Base-by-base conservation (phyloP, 805 yeast genomes). In the Cephaloascus fragrans region DNA sequence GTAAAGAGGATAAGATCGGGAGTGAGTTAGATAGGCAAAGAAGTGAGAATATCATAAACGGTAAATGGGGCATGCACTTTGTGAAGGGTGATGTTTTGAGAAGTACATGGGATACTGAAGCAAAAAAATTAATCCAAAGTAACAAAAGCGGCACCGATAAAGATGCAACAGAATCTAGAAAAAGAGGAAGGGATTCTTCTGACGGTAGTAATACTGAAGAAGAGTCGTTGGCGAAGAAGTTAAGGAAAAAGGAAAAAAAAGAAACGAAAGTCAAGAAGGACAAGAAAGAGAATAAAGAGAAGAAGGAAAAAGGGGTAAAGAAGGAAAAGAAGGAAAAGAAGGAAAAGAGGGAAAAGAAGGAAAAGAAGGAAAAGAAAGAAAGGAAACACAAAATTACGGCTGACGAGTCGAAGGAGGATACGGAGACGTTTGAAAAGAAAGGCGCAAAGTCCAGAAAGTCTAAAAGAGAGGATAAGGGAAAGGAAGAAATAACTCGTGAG, bases 1-100 rank as follows among this genome's bases (percentile, higher is more conserved):
- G 97, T 36, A 83, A 79, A 48, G 90, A 82, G 51, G 83, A 77
- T 26, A 73, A 69, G 41, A 73, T 83, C 19, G 63, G 64, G 41
- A 64, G 75, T 43, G 89, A 79, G 51, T 59, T 86, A 46, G 90
- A 84, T 32, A 67, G 75, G 46, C 80, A 80, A 51, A 69, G 85
- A 48, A 69, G 71, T 42, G 82, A 81, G 18, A 75, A 75, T 37
- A 79, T 87, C 26, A 66, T 86, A n/a, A 80, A 77, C 50, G 94
- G 96, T 14, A 83, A 77, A 48, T 81, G 89, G 83, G 96, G 96
- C 4, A 79, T 90, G 56, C 76, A 77, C 44, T 90, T 90, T 59
- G 83, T 90, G 6, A 78, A 71, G 52, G 97, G 96, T 3, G 96
- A 84, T 35, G 80, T 81, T 1, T 62, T 90, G 43, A 71, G 74